phyloP scores from a whole-genome alignment of 345 rosid species.

The Corymbia maculata region DNA sequence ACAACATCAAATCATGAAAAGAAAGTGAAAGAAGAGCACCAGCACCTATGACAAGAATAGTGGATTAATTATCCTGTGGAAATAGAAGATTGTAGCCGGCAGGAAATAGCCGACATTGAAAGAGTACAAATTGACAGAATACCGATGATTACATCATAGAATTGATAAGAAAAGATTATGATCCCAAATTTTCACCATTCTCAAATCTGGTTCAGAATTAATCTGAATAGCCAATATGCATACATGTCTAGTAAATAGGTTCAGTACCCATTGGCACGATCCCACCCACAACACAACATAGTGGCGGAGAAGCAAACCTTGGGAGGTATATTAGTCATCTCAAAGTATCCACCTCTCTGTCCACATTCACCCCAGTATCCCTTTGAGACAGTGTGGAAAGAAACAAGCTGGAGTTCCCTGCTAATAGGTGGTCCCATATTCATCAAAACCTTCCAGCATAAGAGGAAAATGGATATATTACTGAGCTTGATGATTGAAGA shows the following conservation, averaged over 20 bases:
- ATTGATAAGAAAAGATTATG: not conserved
- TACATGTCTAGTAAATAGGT: not conserved
- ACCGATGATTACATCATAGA: not conserved
- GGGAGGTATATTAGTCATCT: constrained; percentile 96
- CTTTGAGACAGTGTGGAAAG: constrained; percentile 96
- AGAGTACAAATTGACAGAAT: not conserved
- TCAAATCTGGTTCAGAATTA: not conserved
- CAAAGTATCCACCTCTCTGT: constrained; percentile 99
- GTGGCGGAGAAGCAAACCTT: constrained; percentile 29
- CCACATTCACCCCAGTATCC: constrained; percentile 99
- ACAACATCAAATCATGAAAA: not conserved
- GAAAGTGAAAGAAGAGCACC: not conserved
- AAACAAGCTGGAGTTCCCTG: constrained; percentile 88
- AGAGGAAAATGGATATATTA: not conserved
- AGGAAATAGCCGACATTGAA: not conserved
- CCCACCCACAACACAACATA: not conserved
- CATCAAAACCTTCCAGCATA: constrained; percentile 56
- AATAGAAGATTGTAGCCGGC: not conserved
- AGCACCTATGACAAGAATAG: not conserved
- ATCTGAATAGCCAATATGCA: not conserved
- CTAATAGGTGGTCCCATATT: constrained; percentile 79
- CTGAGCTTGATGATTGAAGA: not conserved
- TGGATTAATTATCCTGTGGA: not conserved
- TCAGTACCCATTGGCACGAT: not conserved
- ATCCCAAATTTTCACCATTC: not conserved